phyloP scores from a whole-genome alignment of 345 rosid genomes.

The Kandelia obovata region DNA sequence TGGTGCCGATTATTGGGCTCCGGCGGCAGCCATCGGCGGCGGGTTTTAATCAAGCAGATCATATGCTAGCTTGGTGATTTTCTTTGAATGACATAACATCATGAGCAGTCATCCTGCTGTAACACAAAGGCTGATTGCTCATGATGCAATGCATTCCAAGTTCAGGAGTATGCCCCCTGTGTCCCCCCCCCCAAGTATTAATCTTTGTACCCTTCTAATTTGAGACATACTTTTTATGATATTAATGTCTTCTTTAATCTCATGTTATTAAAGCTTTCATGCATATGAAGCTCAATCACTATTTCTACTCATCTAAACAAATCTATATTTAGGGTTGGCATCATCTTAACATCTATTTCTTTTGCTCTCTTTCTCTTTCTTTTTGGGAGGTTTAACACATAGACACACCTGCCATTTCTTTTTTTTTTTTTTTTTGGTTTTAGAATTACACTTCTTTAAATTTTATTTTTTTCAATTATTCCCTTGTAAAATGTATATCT shows the following conservation, averaged over 20 bases:
- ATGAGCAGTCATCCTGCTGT: constrained; percentile 53
- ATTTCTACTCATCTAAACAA: background rate
- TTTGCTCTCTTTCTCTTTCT: no score
- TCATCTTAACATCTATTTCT: no score
- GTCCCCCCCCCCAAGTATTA: background rate
- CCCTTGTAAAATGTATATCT: no score
- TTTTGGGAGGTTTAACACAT: no score
- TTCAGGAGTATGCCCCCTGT: background rate
- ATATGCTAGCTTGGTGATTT: background rate
- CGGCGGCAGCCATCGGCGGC: constrained; percentile 50
- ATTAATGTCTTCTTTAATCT: background rate
- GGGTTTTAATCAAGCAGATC: constrained; percentile 28
- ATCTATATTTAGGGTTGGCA: no score
- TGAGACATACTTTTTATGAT: background rate
- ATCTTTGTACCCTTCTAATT: constrained; percentile 3
- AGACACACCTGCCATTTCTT: no score
- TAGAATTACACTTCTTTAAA: no score
- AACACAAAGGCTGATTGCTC: constrained; percentile 65
- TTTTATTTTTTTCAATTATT: no score
- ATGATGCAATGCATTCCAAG: constrained; percentile 53
- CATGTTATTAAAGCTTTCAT: background rate
- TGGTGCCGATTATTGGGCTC: constrained; percentile 83
- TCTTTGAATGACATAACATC: constrained; percentile 44
- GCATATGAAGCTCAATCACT: constrained; percentile 2
- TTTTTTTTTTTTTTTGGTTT: no score